These are phyloP conservation scores for Trichoderma aggressivum DNA, from an alignment of 2,329 filamentous ascomycete genomes.

Conservation along the genomic window DNA sequence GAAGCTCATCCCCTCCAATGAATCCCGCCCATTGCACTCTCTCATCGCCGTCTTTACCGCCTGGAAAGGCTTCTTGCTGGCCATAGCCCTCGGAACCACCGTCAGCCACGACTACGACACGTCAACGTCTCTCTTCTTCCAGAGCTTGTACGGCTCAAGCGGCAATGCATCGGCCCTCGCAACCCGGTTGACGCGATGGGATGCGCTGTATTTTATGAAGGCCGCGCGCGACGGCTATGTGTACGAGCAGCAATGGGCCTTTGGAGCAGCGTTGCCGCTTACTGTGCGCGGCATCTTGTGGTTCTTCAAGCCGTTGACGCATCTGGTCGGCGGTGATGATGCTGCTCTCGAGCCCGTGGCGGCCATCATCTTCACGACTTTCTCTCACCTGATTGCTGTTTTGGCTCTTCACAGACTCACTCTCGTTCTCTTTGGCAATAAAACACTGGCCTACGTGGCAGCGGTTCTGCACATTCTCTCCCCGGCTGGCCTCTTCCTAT, in stretches of 20 bases:
- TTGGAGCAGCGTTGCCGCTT: slow-evolving; percentile 53
- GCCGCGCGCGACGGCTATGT: slow-evolving; percentile 60
- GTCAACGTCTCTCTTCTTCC: slow-evolving; percentile 56
- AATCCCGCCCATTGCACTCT: slow-evolving; percentile 25
- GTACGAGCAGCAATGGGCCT: slow-evolving; percentile 85
- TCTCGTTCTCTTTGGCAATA: slow-evolving; percentile 48
- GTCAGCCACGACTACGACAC: slow-evolving; percentile 71
- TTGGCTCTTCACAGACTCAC: slow-evolving; percentile 68
- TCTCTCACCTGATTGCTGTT: slow-evolving; percentile 73
- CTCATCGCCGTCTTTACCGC: slow-evolving; percentile 45
- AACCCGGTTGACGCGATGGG: slow-evolving; percentile 69
- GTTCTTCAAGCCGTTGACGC: slow-evolving; percentile 27
- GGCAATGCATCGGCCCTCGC: slow-evolving; percentile 45
- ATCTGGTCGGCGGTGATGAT: slow-evolving; percentile 17
- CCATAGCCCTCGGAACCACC: slow-evolving; percentile 51
- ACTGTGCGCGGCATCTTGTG: slow-evolving; percentile 37
- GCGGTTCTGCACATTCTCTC: slow-evolving; percentile 77
- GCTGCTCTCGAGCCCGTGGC: slow-evolving; percentile 43
- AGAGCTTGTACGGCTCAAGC: slow-evolving; percentile 29
- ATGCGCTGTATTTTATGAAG: slow-evolving; percentile 72
- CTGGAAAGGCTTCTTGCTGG: slow-evolving; percentile 68
- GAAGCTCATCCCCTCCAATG: not conserved
- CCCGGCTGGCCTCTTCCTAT: slow-evolving; percentile 85
- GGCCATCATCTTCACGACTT: slow-evolving; percentile 65
- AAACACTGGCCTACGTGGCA: slow-evolving; percentile 62